Percentiles rank a stretch among this genome's conserved stretches.
Evolutionary conservation across 208 protist species (phyloP).

Genomic region (Leishmania major): DNA sequence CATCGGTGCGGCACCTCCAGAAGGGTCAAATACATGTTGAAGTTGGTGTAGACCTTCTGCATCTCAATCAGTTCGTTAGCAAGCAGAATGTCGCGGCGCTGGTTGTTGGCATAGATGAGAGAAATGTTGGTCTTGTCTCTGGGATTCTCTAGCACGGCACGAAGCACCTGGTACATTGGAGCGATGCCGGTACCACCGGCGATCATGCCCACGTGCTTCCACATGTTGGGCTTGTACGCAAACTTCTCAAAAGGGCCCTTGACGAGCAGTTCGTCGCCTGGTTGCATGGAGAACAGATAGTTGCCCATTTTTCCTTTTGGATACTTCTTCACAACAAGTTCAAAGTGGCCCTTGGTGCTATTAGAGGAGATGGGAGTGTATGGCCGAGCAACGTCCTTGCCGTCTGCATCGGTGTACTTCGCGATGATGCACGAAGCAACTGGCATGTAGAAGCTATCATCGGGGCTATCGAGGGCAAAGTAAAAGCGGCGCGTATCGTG

Average conservation of each 20-base stretch:
- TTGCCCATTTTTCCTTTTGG: constrained; percentile 91
- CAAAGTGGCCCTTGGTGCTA: constrained; percentile 80
- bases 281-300: constrained; percentile 89
- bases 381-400: constrained; percentile 86
- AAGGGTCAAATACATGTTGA: constrained; percentile 91
- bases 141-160: constrained; percentile 71
- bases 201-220: constrained; percentile 92
- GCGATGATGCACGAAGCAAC: constrained; percentile 82
- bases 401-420: constrained; percentile 79
- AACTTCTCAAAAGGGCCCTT: constrained; percentile 92
- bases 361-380: constrained; percentile 86
- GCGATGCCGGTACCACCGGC: constrained; percentile 92
- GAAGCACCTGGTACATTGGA: constrained; percentile 91
- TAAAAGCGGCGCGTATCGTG: constrained; percentile 86
- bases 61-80: constrained; percentile 85
- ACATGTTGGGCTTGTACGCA: constrained; percentile 85
- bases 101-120: constrained; percentile 90
- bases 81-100: constrained; percentile 92
- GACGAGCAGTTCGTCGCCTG: constrained; percentile 89
- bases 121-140: constrained; percentile 86
- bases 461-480: constrained; percentile 65
- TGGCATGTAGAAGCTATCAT: constrained; percentile 59
- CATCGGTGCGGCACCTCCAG: constrained; percentile 73
- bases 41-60: constrained; percentile 77
- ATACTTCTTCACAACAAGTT: constrained; percentile 88